Percentiles rank a stretch among this genome's conserved stretches.
Conservation (phyloP, 2,329 filamentous ascomycete genomes). For the Coniochaeta sp. region DNA sequence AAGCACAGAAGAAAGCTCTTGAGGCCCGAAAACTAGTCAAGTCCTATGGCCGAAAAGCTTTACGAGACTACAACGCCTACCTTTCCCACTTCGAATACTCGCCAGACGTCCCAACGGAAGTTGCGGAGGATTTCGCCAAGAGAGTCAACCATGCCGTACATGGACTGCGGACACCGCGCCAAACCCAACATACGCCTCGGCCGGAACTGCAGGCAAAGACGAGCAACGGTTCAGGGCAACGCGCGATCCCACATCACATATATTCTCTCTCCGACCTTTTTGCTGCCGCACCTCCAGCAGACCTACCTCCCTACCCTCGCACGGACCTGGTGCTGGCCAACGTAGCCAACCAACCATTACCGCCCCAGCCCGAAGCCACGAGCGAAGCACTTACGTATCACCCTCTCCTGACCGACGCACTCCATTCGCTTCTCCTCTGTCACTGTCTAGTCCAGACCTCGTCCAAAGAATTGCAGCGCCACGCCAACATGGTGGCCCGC, state of each 20-base stretch:
- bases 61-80: constrained; percentile 68
- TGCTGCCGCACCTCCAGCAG: constrained; percentile 55
- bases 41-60: constrained; percentile 64
- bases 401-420: constrained; percentile 68
- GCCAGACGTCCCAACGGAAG: constrained; percentile 55
- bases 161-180: constrained; percentile 32
- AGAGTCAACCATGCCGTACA: constrained; percentile 51
- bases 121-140: constrained; percentile 48
- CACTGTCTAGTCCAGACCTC: constrained; percentile 77
- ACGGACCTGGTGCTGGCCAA: constrained; percentile 23
- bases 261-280: constrained; percentile 59
- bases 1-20: constrained; percentile 26
- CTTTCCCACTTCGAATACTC: constrained; percentile 73
- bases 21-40: constrained; percentile 65
- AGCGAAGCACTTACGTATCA: constrained; percentile 70
- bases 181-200: constrained; percentile 15
- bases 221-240: constrained; percentile 1
- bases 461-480: constrained; percentile 66
- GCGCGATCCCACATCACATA: constrained; percentile 24
- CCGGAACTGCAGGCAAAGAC: not conserved
- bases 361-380: constrained; percentile 21
- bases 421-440: constrained; percentile 71
- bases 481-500: constrained; percentile 75
- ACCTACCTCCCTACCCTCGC: constrained; percentile 61
- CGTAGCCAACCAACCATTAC: constrained; percentile 3